Percentiles rank a stretch among this genome's conserved stretches.
These are phyloP conservation scores for Nakaseomyces delphensis DNA, from an alignment of 1,139 yeast species.

Conservation along the genomic window DNA sequence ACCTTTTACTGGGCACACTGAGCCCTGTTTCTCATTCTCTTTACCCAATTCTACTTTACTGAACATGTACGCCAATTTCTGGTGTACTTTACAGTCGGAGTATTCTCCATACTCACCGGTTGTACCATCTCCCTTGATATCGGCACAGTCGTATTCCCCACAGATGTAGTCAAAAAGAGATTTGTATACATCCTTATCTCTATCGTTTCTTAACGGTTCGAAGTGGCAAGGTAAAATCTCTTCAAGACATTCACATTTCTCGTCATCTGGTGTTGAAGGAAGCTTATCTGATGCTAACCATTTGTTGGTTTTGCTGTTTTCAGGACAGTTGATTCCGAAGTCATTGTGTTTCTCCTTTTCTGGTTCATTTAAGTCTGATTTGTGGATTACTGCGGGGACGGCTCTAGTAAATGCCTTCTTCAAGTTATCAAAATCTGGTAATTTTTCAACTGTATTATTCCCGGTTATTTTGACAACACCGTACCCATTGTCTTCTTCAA, in stretches of 20 bases:
- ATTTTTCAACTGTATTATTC: slow-evolving; percentile 39
- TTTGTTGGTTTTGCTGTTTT: slow-evolving; percentile 11
- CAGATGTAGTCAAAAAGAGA: slow-evolving; percentile 42
- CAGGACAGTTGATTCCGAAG: neutral
- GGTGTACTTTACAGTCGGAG: slow-evolving; percentile 46
- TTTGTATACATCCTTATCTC: slow-evolving; percentile 22
- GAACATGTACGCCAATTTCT: slow-evolving; percentile 46
- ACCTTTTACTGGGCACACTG: slow-evolving; percentile 19
- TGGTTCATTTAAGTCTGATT: slow-evolving; percentile 8
- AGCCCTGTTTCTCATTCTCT: slow-evolving; percentile 15
- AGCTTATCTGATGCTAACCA: slow-evolving; percentile 41
- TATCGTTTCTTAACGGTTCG: slow-evolving; percentile 26
- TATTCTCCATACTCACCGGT: slow-evolving; percentile 49
- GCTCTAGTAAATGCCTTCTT: slow-evolving; percentile 32
- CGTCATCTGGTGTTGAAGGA: slow-evolving; percentile 49
- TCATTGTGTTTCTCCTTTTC: neutral
- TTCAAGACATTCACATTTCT: slow-evolving; percentile 50
- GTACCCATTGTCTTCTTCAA: slow-evolving; percentile 70
- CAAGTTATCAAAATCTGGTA: slow-evolving; percentile 38
- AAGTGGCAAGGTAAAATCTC: slow-evolving; percentile 44
- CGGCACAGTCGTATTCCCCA: slow-evolving; percentile 42
- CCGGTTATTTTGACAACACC: slow-evolving; percentile 58
- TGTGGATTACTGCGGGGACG: slow-evolving; percentile 31
- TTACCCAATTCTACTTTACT: slow-evolving; percentile 39
- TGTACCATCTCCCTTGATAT: slow-evolving; percentile 41